phyloP scores from a whole-genome alignment of 2,329 filamentous ascomycete species.

The Diplodia sapinea region DNA sequence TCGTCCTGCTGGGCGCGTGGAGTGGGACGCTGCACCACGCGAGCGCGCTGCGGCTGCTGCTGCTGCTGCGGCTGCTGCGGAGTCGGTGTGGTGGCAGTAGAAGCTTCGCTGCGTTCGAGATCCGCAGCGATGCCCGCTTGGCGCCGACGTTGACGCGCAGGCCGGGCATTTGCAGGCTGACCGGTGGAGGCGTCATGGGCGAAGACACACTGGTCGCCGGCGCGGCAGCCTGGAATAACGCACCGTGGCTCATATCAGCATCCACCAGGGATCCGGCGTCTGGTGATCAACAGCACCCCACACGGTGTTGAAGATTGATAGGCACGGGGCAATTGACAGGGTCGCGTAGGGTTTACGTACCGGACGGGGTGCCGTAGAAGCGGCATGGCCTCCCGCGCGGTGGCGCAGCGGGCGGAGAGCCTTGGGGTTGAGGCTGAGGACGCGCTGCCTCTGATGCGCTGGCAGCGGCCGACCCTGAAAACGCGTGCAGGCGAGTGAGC shows the following conservation, averaged over 20 bases:
- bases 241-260: conserved; percentile 21
- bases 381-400: conserved; percentile 43
- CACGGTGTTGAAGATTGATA: conserved; percentile 10
- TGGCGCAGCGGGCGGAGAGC: conserved; percentile 40
- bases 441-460: conserved; percentile 35
- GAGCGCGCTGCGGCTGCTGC: conserved; percentile 42
- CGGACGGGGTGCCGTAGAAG: conserved; percentile 48
- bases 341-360: conserved; percentile 46
- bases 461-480: conserved; percentile 25
- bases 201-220: conserved; percentile 59
- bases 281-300: conserved; percentile 21
- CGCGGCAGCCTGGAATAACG: conserved; percentile 55
- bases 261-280: conserved; percentile 2
- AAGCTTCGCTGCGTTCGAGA: conserved; percentile 28
- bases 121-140: conserved; percentile 31
- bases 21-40: conserved; percentile 68
- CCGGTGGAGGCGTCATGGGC: conserved; percentile 49
- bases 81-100: conserved; percentile 35
- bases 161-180: conserved; percentile 13
- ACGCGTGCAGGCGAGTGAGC: conserved; percentile 19
- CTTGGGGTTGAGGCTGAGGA: conserved; percentile 42
- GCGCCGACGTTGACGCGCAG: conserved; percentile 22
- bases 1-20: conserved; percentile 69
- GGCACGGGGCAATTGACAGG: conserved; percentile 11
- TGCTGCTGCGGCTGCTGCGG: conserved; percentile 31